A percentile compares a stretch with the other conserved stretches of the same genome.
These are phyloP conservation scores for Naganishia cerealis DNA, from an alignment of 1,284 basidiomycete genomes.

Conservation along the genomic window DNA sequence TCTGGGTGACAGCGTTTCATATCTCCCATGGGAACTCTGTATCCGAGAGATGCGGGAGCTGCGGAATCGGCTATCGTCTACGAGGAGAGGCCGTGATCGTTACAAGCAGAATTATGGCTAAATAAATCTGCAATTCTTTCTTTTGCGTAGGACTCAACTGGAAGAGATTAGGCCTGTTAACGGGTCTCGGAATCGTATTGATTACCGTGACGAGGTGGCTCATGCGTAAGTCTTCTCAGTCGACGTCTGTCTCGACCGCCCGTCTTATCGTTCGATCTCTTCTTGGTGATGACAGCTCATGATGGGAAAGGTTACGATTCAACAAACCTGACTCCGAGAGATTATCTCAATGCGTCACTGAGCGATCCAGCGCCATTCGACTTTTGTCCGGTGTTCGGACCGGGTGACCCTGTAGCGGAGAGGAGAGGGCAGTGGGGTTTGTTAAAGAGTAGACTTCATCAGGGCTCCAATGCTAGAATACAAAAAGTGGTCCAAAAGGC, in stretches of 20 bases:
- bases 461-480: constrained; percentile 78
- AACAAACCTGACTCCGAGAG: constrained; percentile 47
- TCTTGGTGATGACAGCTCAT: not conserved
- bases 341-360: constrained; percentile 56
- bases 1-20: no score
- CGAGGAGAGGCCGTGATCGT: no score
- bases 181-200: constrained; percentile 24
- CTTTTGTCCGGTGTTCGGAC: constrained; percentile 85
- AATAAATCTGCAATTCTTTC: not conserved
- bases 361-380: constrained; percentile 72
- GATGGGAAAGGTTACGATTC: constrained; percentile 24
- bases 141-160: constrained; percentile 15
- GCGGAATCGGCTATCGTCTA: not conserved
- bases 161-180: constrained; percentile 26
- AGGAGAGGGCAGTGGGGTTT: constrained; percentile 77
- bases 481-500: constrained; percentile 81
- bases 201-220: constrained; percentile 30
- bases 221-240: constrained; percentile 18
- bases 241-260: not conserved
- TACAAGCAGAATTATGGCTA: not conserved
- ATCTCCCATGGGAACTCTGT: not conserved
- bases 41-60: not conserved
- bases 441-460: constrained; percentile 72
- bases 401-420: constrained; percentile 71
- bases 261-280: not conserved